A percentile compares a stretch with the other conserved stretches of the same genome.
These are phyloP conservation scores for Tolypocladium inflatum DNA, from an alignment of 2,329 filamentous ascomycete genomes.

Conservation along the genomic window DNA sequence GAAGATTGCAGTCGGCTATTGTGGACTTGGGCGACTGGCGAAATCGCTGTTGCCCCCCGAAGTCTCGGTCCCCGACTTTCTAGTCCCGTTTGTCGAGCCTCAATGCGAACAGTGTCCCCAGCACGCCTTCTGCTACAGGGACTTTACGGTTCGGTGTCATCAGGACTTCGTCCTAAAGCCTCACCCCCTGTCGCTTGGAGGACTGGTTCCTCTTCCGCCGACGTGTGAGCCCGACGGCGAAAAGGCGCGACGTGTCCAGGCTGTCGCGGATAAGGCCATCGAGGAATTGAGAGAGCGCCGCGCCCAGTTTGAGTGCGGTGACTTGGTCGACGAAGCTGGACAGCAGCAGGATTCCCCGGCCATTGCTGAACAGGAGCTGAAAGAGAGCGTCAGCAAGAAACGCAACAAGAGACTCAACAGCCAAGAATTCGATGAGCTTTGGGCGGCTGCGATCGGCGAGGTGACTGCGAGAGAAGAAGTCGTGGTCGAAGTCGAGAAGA, in stretches of 20 bases:
- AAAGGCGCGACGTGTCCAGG: constrained; percentile 77
- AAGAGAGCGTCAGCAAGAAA: constrained; percentile 64
- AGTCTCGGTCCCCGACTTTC: constrained; percentile 58
- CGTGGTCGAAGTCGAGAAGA: constrained; percentile 28
- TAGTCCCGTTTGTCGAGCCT: constrained; percentile 60
- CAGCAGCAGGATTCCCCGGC: constrained; percentile 47
- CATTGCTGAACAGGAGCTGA: constrained; percentile 63
- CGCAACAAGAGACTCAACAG: constrained; percentile 76
- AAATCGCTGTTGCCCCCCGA: constrained; percentile 38
- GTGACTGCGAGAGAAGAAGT: constrained; percentile 55
- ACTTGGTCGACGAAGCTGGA: constrained; percentile 53
- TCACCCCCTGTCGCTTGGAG: constrained; percentile 75
- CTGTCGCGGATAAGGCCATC: constrained; percentile 78
- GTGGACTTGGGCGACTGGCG: constrained; percentile 65
- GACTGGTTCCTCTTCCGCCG: constrained; percentile 74
- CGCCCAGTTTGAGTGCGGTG: constrained; percentile 85
- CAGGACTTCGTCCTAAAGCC: constrained; percentile 76
- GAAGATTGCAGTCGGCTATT: constrained; percentile 93
- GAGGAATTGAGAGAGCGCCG: constrained; percentile 78
- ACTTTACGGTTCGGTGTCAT: constrained; percentile 73
- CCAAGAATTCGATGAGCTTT: constrained; percentile 86
- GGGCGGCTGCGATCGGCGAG: constrained; percentile 64
- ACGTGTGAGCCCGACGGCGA: constrained; percentile 93
- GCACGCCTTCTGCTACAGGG: constrained; percentile 79
- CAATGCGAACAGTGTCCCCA: constrained; percentile 83